Percentiles rank a stretch among this genome's conserved stretches.
These are phyloP conservation scores for Talaromyces wortmannii DNA, from an alignment of 495 filamentous ascomycete genomes.

Conservation along the genomic window DNA sequence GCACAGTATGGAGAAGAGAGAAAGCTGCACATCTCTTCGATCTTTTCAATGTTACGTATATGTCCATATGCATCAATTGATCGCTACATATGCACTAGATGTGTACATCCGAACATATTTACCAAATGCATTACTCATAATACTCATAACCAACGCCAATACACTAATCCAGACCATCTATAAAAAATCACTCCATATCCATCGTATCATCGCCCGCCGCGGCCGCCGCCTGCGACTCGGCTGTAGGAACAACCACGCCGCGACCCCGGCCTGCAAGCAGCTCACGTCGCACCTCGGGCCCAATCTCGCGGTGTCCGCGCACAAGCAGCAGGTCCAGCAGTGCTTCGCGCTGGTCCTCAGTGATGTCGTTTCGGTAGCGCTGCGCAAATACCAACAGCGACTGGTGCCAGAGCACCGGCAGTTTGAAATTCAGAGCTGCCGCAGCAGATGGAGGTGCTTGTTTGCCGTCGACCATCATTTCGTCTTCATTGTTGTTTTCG, in stretches of 20 bases:
- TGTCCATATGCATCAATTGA: too few relatives aligned
- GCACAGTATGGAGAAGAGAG: too few relatives aligned
- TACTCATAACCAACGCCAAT: too few relatives aligned
- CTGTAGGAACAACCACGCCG: constrained; percentile 63
- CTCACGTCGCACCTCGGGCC: constrained; percentile 87
- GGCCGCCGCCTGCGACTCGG: constrained; percentile 44
- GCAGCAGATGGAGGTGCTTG: constrained; percentile 18
- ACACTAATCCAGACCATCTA: too few relatives aligned
- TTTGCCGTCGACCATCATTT: constrained; percentile 25
- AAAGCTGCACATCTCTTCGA: too few relatives aligned
- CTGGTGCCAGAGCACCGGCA: constrained; percentile 90
- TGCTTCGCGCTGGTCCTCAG: constrained; percentile 88
- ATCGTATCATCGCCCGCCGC: constrained; percentile 85
- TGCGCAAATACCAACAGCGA: constrained; percentile 85
- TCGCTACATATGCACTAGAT: too few relatives aligned
- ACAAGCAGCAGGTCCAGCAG: constrained; percentile 81
- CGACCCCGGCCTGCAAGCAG: constrained; percentile 82
- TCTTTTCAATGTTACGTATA: too few relatives aligned
- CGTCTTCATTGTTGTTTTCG: constrained; percentile 39
- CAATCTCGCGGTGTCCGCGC: constrained; percentile 82
- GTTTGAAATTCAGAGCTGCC: constrained; percentile 44
- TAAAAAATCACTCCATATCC: constrained; percentile 38
- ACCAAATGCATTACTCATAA: too few relatives aligned
- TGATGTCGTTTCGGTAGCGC: constrained; percentile 87
- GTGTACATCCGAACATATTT: too few relatives aligned